Percentiles rank a stretch among this genome's conserved stretches.
These are phyloP conservation scores for Lanmaoa pseudosensibilis DNA, from an alignment of 768 basidiomycete species.

Conservation along the genomic window DNA sequence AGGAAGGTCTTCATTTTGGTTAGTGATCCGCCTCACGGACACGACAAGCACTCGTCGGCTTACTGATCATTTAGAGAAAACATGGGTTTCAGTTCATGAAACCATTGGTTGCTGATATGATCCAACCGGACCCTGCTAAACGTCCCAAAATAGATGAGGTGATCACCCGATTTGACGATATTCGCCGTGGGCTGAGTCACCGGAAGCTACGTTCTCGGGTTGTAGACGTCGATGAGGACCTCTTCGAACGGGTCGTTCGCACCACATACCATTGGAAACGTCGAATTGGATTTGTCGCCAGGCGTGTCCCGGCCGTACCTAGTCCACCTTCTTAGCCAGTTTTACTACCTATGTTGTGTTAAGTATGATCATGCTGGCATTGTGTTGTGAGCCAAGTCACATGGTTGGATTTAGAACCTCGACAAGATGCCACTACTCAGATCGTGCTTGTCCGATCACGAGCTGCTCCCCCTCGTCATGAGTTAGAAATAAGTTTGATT, in stretches of 20 bases:
- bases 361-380: background rate
- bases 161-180: conserved; percentile 15
- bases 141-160: conserved; percentile 28
- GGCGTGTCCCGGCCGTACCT: conserved; percentile 14
- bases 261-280: conserved; percentile 26
- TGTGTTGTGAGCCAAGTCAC: background rate
- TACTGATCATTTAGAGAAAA: background rate
- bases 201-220: conserved; percentile 33
- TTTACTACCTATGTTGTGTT: too few species aligned
- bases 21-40: background rate
- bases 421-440: too few species aligned
- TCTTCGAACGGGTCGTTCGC: conserved; percentile 7
- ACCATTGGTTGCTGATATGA: conserved; percentile 21
- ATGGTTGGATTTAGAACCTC: too few species aligned
- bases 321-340: background rate
- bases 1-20: conserved; percentile 36
- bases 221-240: conserved; percentile 16
- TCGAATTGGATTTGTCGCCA: conserved; percentile 14
- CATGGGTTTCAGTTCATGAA: conserved; percentile 25
- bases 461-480: too few species aligned
- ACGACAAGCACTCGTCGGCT: too few species aligned
- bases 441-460: too few species aligned
- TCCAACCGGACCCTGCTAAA: conserved; percentile 20
- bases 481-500: too few species aligned
- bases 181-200: conserved; percentile 3